Base-by-base conservation (phyloP, 495 filamentous ascomycete species). In the Neurospora sp. region DNA sequence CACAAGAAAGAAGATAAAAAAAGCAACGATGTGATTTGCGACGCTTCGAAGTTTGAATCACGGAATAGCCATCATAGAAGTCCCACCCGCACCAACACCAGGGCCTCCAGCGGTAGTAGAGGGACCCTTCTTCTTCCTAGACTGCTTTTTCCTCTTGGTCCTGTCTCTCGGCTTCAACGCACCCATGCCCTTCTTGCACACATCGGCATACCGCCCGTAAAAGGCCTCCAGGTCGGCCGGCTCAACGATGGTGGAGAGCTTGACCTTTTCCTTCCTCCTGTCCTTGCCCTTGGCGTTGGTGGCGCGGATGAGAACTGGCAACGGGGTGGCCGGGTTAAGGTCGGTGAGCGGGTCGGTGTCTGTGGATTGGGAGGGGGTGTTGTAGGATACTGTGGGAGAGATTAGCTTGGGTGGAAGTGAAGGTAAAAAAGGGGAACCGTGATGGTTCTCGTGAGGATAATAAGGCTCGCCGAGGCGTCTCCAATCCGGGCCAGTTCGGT, bases 161-260 rank as follows among this genome's bases (percentile, higher is more conserved):
- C 93, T 86, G 85, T 98, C 94, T 71, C 95, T 84, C 84, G 96
- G 97, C 91, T 97, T 98, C 85, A 99, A 77, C 38, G 88, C 85
- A 1, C 75, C 74, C 94, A 98, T 98, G 20, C 94, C 93, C 0
- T 85, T 82, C 84, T 96, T 98, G 81, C 94, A 97, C 8, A 93
- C 86, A 76, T 98, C 96, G n/a, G 94, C 94, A 82, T 98, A 99
- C 48, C 88, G 87, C 18, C 84, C 84, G 81, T 92, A 99, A 76
- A 99, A 99, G 0, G 79, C 83, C 46, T 97, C 93, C 5, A 98
- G 81, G 3, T 91, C 88, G 53, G 89, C 88, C 11, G 91, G 87
- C 68, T 89, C 84, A 14, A 98, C 93, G 3, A 97, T 78, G 0
- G 96, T 98, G 2, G 92, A 93, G 39, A 98, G 76, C 81, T 97